Evolutionary conservation across 2,329 filamentous ascomycete genomes (phyloP).

Genomic region (Lizonia empirigonia): DNA sequence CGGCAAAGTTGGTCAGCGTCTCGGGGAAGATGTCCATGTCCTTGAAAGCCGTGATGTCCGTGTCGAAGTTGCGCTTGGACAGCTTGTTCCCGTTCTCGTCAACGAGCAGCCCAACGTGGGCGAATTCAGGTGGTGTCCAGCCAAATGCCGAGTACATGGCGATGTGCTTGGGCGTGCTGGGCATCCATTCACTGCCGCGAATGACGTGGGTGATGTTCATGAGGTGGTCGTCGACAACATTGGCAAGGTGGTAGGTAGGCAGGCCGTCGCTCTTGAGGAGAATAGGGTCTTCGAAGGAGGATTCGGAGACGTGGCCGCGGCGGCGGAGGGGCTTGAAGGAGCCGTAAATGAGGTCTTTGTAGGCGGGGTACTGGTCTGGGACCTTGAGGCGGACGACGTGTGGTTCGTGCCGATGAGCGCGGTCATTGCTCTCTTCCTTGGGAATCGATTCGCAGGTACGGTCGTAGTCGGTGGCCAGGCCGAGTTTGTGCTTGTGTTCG

Average conservation of each 20-base stretch:
- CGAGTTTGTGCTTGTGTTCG: slow-evolving; percentile 64
- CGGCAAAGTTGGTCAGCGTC: slow-evolving; percentile 78
- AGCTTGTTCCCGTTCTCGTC: slow-evolving; percentile 57
- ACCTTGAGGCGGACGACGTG: slow-evolving; percentile 79
- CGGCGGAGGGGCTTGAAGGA: slow-evolving; percentile 41
- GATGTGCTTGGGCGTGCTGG: slow-evolving; percentile 83
- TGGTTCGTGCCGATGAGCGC: slow-evolving; percentile 70
- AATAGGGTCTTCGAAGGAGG: slow-evolving; percentile 79
- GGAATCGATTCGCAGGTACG: slow-evolving; percentile 74
- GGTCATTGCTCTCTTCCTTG: slow-evolving; percentile 69
- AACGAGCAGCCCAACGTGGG: slow-evolving; percentile 56
- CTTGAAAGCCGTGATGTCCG: slow-evolving; percentile 64
- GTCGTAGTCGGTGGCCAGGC: slow-evolving; percentile 67
- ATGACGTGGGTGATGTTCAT: slow-evolving; percentile 98
- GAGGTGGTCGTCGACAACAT: slow-evolving; percentile 92
- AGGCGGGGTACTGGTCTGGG: slow-evolving; percentile 65
- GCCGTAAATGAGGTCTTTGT: slow-evolving; percentile 82
- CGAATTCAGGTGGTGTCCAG: slow-evolving; percentile 56
- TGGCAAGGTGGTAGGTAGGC: slow-evolving; percentile 96
- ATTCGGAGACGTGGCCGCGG: slow-evolving; percentile 48
- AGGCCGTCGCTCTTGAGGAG: slow-evolving; percentile 89
- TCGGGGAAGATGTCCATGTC: slow-evolving; percentile 67
- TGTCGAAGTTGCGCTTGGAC: slow-evolving; percentile 81
- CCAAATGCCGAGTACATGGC: slow-evolving; percentile 59
- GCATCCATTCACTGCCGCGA: slow-evolving; percentile 93